A percentile compares a stretch with the other conserved stretches of the same genome.
Conservation (phyloP, 257 asterid species). For the Fraxinus excelsior region DNA sequence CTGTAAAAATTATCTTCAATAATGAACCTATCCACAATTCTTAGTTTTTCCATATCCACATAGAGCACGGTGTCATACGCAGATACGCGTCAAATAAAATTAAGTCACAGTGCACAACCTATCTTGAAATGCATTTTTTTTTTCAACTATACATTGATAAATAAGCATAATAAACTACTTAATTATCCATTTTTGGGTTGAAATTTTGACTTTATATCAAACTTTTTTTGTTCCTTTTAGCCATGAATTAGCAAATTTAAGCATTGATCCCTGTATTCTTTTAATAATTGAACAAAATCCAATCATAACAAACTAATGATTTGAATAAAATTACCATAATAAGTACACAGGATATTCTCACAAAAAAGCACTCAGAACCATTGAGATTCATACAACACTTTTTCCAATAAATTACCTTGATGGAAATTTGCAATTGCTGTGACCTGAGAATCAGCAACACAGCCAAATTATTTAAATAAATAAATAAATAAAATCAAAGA, state of each 20-base stretch:
- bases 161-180: not conserved
- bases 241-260: not conserved
- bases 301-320: not conserved
- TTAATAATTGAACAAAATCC: not conserved
- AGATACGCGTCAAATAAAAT: not conserved
- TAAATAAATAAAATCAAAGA: too few species aligned
- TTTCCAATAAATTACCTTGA: conserved; percentile 55
- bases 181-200: not conserved
- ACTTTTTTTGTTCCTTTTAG: not conserved
- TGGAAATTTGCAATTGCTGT: conserved; percentile 62
- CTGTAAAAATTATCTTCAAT: not conserved
- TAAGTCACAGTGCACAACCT: too few species aligned
- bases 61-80: not conserved
- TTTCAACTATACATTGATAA: too few species aligned
- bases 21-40: not conserved
- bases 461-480: not conserved
- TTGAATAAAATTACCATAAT: not conserved
- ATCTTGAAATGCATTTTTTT: too few species aligned
- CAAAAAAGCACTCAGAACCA: conserved; percentile 10
- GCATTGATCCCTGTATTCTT: not conserved
- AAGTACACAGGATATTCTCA: not conserved
- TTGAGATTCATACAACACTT: not conserved
- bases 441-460: conserved; percentile 42
- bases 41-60: not conserved
- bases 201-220: not conserved